Conservation (phyloP, 2,329 filamentous ascomycete species). For the Pestalotiopsis sp. region DNA sequence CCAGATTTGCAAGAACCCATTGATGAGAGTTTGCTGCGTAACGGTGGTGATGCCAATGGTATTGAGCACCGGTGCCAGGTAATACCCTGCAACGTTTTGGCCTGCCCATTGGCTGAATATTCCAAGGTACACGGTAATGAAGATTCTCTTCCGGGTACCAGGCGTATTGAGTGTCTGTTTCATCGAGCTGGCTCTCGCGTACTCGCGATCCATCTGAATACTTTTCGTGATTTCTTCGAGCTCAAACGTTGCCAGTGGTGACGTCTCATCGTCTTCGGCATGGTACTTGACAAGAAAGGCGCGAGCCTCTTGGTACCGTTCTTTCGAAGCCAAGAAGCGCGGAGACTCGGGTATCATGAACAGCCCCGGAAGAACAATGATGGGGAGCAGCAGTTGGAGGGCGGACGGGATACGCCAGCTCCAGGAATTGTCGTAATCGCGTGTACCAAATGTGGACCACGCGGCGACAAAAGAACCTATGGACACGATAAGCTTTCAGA, state of each 20-base stretch:
- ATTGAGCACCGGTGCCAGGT: slow-evolving; percentile 34
- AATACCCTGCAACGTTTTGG: slow-evolving; percentile 37
- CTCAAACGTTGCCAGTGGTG: slow-evolving; percentile 42
- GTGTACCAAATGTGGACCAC: slow-evolving; percentile 23
- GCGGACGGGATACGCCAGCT: slow-evolving; percentile 48
- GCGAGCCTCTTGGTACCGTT: slow-evolving; percentile 34
- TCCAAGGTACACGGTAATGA: slow-evolving; percentile 56
- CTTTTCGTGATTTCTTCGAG: slow-evolving; percentile 46
- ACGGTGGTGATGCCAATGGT: slow-evolving; percentile 32
- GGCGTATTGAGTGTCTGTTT: slow-evolving; percentile 48
- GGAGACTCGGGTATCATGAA: slow-evolving; percentile 20
- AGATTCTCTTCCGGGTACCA: slow-evolving; percentile 56
- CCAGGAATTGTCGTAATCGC: slow-evolving; percentile 17
- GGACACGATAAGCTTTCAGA: slow-evolving; percentile 19
- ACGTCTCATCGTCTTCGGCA: slow-evolving; percentile 37
- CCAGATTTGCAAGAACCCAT: slow-evolving; percentile 27
- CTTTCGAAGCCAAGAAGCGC: slow-evolving; percentile 37
- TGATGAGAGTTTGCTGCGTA: slow-evolving; percentile 33
- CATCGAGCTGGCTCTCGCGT: slow-evolving; percentile 45
- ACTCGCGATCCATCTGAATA: slow-evolving; percentile 46
- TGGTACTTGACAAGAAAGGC: slow-evolving; percentile 38
- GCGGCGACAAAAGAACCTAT: slow-evolving; percentile 14
- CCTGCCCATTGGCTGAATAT: slow-evolving; percentile 57
- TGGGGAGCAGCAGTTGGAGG: slow-evolving; percentile 44
- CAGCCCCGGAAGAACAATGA: slow-evolving; percentile 21